Evolutionary conservation across 164 flowering plant species (phyloP), one percentile per base, ranked within the genome.

Genomic region (Santalum album): DNA sequence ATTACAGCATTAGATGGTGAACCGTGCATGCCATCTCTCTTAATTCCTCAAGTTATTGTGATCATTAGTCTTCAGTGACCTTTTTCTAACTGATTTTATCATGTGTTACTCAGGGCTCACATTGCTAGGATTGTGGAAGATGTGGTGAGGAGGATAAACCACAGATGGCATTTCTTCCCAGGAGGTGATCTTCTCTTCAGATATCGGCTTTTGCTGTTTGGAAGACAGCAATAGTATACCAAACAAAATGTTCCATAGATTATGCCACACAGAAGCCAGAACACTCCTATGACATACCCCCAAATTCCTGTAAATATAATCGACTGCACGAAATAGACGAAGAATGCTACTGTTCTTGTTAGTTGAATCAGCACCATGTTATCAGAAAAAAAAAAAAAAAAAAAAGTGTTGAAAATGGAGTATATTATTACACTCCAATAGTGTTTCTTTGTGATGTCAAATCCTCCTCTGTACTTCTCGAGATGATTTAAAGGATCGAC

Each of bases 361-460:
- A 32, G 36, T 32, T n/a, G n/a, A n/a, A n/a, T n/a, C n/a, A n/a
- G n/a, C n/a, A 32, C 36, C 12, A 1, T 32, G 7, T 12, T 32
- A 6, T 32, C 12, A 49, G 48, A 34, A 29, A 53, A 34, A 18
- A 29, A 55, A 39, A 18, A 57, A 45, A 21, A 32, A 27, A 21
- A 32, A 25, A 47, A 36, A 54, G 40, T 55, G 34, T 53, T 40
- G 52, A 47, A 50, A 51, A 63, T 61, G 51, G 63, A 64, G 51
- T n/a, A n/a, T n/a, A 40, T 44, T 12, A 64, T 78, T 81, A 90
- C 97, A 83, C 87, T 81, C 97, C 96, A 90, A 29, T 90, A 90
- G 55, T 90, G 86, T 54, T 71, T 72, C 77, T 84, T 78, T 61
- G 81, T 81, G 53, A 90, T 64, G 75, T 90, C 72, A 67, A 61